Evolutionary conservation across 2,329 filamentous ascomycete species (phyloP).

Genomic region (Trichophyton benhamiae): DNA sequence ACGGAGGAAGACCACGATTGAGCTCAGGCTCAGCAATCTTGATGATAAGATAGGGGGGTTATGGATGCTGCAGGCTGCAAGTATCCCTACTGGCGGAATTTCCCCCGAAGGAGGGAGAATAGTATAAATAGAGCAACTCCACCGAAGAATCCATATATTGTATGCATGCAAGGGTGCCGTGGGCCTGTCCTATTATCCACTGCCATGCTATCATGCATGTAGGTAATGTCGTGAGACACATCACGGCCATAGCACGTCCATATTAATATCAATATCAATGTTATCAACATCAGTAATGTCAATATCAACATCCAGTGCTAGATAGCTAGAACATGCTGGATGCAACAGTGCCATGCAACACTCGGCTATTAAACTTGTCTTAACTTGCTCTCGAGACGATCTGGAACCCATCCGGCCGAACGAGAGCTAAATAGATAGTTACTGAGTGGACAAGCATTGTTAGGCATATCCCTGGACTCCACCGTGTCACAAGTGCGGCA

Average conservation of each 20-base stretch:
- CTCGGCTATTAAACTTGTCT: too few species aligned
- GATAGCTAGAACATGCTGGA: too few species aligned
- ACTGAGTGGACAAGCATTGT: too few species aligned
- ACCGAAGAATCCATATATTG: neutral
- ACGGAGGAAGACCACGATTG: conserved; percentile 71
- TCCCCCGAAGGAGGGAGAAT: too few species aligned
- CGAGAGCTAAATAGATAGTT: too few species aligned
- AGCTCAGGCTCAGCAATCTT: conserved; percentile 15
- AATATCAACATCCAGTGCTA: too few species aligned
- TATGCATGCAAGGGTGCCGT: neutral
- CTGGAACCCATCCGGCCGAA: too few species aligned
- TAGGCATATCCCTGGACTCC: neutral
- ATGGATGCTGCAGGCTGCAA: too few species aligned
- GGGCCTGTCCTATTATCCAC: neutral
- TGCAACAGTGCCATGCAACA: neutral
- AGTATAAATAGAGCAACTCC: too few species aligned
- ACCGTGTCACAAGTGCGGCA: neutral
- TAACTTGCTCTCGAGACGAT: too few species aligned
- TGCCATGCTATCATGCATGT: neutral
- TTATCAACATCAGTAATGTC: neutral
- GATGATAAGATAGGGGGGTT: too few species aligned
- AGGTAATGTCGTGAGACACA: neutral
- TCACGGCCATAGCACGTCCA: neutral
- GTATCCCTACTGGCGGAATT: too few species aligned
- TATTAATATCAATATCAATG: neutral